These are phyloP conservation scores for Xeromyces bisporus DNA, from an alignment of 495 filamentous ascomycete genomes.

Conservation along the genomic window DNA sequence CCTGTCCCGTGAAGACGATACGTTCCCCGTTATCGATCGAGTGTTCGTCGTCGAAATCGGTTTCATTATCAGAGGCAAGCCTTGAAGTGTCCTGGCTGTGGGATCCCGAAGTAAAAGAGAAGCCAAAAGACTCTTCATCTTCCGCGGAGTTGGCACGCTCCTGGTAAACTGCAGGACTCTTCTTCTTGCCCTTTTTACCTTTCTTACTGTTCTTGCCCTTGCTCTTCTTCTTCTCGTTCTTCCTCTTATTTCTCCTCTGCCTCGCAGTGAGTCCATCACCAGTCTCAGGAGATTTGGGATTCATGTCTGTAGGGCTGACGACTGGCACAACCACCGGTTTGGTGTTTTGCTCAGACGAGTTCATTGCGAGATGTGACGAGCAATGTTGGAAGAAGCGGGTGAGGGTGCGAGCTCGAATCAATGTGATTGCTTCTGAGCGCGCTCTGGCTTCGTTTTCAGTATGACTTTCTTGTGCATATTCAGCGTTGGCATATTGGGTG, in stretches of 20 bases:
- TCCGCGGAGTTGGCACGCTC: background rate
- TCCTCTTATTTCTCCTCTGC: constrained; percentile 5
- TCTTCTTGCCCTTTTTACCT: constrained; percentile 1
- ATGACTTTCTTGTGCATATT: background rate
- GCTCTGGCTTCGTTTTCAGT: background rate
- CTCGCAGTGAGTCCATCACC: background rate
- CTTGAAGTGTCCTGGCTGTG: background rate
- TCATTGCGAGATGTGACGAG: no score
- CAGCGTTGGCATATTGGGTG: no score
- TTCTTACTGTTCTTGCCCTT: background rate
- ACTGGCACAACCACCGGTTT: background rate
- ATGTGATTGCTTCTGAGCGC: constrained; percentile 3
- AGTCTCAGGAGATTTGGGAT: background rate
- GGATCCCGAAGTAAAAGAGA: no score
- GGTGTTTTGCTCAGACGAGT: background rate
- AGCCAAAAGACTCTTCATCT: background rate
- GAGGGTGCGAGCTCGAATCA: constrained; percentile 4
- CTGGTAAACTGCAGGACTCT: background rate
- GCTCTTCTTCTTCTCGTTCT: constrained; percentile 3
- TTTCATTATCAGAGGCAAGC: background rate
- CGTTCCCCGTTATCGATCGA: no score
- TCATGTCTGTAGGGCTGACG: background rate
- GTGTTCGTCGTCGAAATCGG: background rate
- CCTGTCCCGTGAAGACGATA: no score
- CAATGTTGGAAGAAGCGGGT: background rate